Base-by-base conservation (phyloP, 768 basidiomycete genomes). In the Tephrocybe rancida region DNA sequence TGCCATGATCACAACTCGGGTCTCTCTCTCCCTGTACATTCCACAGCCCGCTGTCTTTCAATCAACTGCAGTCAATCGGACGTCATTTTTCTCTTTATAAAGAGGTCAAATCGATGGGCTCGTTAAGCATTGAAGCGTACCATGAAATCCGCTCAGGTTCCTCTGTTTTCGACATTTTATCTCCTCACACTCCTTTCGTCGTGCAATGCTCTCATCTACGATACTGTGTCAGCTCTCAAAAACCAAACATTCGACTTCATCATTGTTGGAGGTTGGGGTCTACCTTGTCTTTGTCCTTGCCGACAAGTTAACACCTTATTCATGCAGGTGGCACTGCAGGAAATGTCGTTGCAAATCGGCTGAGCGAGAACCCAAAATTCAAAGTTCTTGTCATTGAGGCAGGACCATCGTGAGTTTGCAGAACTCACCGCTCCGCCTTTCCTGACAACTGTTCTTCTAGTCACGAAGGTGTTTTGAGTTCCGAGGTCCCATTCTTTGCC, bases 251-350 rank as follows among this genome's bases (percentile, higher is more conserved):
- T 50, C 19, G 66, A 66, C 49, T 67, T 65, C 48, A 52, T 67
- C 2, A 57, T 67, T 13, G 48, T 64, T 42, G 66, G 66, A 44
- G 66, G 66, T 66, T 37, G 5, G 41, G 5, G 7, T 11, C 24
- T 29, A 11, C 19, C 5, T 25, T 45, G 10, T 34, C 6, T 21
- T 21, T 14, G 7, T 35, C 16, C 1, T 13, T 35, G 16, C 14
- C 8, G 10, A 39, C 14, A 6, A 4, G 38, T 1, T 7, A 25
- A 13, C 21, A 2, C 16, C 18, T 22, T 26, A 21, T n/a, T 1
- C 24, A 24, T 18, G n/a, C n/a, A 64, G 63, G 61, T 18, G 64
- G 66, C 11, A 66, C 62, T 1, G 64, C 62, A 16, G 62, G 62
- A 3, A 53, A 48, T 18, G 62, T 63, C 13, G 32, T 61, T 35